Evolutionary conservation across 148 eudicot species (phyloP), one percentile per base, ranked within the genome.

Genomic region (Persicaria maculosa): DNA sequence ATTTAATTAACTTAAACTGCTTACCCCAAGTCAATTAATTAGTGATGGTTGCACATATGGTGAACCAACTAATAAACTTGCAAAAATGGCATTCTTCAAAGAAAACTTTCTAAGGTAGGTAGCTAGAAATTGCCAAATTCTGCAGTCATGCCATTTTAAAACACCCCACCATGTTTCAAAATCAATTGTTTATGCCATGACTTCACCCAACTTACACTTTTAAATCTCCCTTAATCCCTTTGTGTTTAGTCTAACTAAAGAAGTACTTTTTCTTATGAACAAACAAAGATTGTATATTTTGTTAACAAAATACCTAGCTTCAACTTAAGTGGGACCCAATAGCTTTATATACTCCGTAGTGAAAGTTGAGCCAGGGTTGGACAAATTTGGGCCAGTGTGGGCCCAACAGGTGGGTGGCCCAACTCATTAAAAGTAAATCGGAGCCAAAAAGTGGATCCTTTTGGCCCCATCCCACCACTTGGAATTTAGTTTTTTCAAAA

Each of bases 321-420:
- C 19, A 57, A 22, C 40, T 2, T 15, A 54, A 19, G 19, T n/a
- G 58, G 58, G 4, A 5, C 22, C 58, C 58, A 54, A 15, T 50
- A 12, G 5, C 5, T 6, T n/a, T 22, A 3, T 43, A 40, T 25
- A 59, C 67, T 19, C 9, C 22, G 4, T 1, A 19, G 22, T 58
- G 64, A 22, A 58, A 58, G 1, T 11, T 58, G 36, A 58, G 36
- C 11, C 9, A 58, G 64, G 40, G 64, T 19, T 22, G 14, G 52
- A 48, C 12, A 48, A 8, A 9, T 7, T 48, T 9, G 9, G 9
- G 9, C 12, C 52, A 8, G 52, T 47, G 50, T 47, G 44, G 69
- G 44, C 45, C 45, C 64, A 36, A 31, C 36, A 20, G 69, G 69
- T 65, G 70, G 70, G 70, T 65, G 9, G 46, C 70, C 70, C 70